phyloP scores from a whole-genome alignment of 2,329 filamentous ascomycete genomes.

The Stylonectria norvegica region DNA sequence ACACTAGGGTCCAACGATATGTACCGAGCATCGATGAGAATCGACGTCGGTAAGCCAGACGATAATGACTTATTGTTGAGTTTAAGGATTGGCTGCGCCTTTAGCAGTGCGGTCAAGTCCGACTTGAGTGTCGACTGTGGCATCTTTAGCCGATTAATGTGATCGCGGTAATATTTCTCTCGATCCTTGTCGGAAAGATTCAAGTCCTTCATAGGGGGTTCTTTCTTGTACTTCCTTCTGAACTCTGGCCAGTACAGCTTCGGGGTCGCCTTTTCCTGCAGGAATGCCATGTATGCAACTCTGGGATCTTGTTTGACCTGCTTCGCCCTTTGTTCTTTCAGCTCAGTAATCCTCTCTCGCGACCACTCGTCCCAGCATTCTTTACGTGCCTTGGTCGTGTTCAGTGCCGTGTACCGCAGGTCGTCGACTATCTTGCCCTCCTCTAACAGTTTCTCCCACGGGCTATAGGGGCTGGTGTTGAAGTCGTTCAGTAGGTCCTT shows the following conservation, averaged over 20 bases:
- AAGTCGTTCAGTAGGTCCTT: conserved; percentile 82
- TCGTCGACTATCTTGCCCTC: conserved; percentile 81
- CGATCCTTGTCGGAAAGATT: conserved; percentile 70
- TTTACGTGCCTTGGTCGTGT: conserved; percentile 75
- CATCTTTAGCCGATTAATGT: conserved; percentile 64
- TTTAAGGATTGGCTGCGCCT: conserved; percentile 52
- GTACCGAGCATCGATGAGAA: conserved; percentile 67
- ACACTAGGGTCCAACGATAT: conserved; percentile 60
- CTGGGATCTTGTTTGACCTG: conserved; percentile 79
- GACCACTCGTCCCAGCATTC: conserved; percentile 86
- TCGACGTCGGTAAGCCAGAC: conserved; percentile 55
- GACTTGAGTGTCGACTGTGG: conserved; percentile 63
- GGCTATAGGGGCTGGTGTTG: conserved; percentile 78
- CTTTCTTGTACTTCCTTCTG: conserved; percentile 82
- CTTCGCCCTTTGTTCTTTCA: conserved; percentile 69
- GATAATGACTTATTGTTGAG: conserved; percentile 59
- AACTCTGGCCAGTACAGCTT: conserved; percentile 99
- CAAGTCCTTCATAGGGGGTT: conserved; percentile 73
- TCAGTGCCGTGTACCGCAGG: conserved; percentile 76
- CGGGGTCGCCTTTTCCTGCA: conserved; percentile 77
- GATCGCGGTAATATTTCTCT: conserved; percentile 76
- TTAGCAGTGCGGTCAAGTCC: conserved; percentile 65
- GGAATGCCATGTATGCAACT: conserved; percentile 76
- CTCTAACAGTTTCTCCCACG: conserved; percentile 88
- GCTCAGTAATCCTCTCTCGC: conserved; percentile 66